Conservation (phyloP, 2,329 filamentous ascomycete genomes). For the Botryosphaeria dothidea region DNA sequence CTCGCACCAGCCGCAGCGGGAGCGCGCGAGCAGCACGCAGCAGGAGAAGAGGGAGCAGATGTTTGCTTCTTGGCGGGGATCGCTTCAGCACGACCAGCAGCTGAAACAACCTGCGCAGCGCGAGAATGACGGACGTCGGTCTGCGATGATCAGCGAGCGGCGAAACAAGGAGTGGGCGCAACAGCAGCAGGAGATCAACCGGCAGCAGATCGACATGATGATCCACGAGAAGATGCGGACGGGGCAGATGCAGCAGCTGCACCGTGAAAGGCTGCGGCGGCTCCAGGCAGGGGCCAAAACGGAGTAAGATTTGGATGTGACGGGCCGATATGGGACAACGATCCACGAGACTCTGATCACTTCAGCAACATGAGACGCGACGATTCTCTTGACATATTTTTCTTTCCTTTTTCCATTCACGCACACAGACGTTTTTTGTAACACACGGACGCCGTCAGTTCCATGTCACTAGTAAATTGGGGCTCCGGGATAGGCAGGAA, state of each 20-base stretch:
- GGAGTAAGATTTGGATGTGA: background rate
- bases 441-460: background rate
- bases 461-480: background rate
- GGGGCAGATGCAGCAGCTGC: slow-evolving; percentile 71
- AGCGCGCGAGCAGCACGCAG: slow-evolving; percentile 28
- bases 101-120: slow-evolving; percentile 25
- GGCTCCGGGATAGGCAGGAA: background rate
- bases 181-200: slow-evolving; percentile 59
- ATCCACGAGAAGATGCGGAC: slow-evolving; percentile 77
- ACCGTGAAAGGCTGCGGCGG: slow-evolving; percentile 75
- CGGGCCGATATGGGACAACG: background rate
- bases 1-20: slow-evolving; percentile 37
- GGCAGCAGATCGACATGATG: slow-evolving; percentile 60
- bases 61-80: slow-evolving; percentile 38
- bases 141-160: slow-evolving; percentile 59
- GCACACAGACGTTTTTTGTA: slow-evolving; percentile 1
- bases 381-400: background rate
- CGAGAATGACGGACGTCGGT: slow-evolving; percentile 38
- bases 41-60: slow-evolving; percentile 34
- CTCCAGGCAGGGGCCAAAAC: slow-evolving; percentile 65
- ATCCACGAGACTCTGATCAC: background rate
- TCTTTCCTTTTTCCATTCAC: background rate
- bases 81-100: slow-evolving; percentile 30
- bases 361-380: background rate
- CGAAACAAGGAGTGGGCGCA: slow-evolving; percentile 63